Evolutionary conservation across 768 basidiomycete genomes (phyloP).

Genomic region (Suillus hirtellus): DNA sequence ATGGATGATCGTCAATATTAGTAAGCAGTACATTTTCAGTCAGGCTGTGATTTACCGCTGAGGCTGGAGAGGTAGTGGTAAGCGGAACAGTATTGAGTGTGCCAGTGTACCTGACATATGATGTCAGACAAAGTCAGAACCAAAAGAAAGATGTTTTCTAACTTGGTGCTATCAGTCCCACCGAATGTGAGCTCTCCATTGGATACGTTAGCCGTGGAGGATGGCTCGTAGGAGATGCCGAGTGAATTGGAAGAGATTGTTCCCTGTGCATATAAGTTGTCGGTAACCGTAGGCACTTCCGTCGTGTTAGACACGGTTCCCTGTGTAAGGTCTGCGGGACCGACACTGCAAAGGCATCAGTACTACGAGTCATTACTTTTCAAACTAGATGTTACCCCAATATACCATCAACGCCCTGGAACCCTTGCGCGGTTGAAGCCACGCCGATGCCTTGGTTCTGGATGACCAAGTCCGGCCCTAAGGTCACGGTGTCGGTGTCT

Average conservation of each 20-base stretch:
- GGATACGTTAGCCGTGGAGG: slow-evolving; percentile 31
- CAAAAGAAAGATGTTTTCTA: slow-evolving; percentile 3
- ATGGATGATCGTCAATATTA: not conserved
- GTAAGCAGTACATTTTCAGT: not conserved
- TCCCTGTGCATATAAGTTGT: slow-evolving; percentile 49
- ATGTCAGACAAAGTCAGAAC: not conserved
- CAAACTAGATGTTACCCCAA: slow-evolving; percentile 35
- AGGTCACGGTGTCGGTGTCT: slow-evolving; percentile 48
- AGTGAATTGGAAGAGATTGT: slow-evolving; percentile 46
- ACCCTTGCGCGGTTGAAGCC: slow-evolving; percentile 39
- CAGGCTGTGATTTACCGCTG: slow-evolving; percentile 11
- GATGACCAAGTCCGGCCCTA: slow-evolving; percentile 39
- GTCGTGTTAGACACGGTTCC: slow-evolving; percentile 38
- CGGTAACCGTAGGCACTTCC: slow-evolving; percentile 50
- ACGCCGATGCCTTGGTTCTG: slow-evolving; percentile 46
- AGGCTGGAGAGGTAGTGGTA: slow-evolving; percentile 43
- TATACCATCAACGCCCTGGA: slow-evolving; percentile 49
- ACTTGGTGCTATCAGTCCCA: slow-evolving; percentile 44
- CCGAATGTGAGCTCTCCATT: slow-evolving; percentile 59
- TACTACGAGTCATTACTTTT: not conserved
- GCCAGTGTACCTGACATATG: slow-evolving; percentile 26
- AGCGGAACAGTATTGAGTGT: slow-evolving; percentile 36
- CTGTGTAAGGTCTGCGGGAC: slow-evolving; percentile 48
- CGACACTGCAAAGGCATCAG: slow-evolving; percentile 33
- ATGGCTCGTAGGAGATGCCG: slow-evolving; percentile 50